Evolutionary conservation across 2,329 filamentous ascomycete genomes (phyloP).

Genomic region (Fusarium ramigenum): DNA sequence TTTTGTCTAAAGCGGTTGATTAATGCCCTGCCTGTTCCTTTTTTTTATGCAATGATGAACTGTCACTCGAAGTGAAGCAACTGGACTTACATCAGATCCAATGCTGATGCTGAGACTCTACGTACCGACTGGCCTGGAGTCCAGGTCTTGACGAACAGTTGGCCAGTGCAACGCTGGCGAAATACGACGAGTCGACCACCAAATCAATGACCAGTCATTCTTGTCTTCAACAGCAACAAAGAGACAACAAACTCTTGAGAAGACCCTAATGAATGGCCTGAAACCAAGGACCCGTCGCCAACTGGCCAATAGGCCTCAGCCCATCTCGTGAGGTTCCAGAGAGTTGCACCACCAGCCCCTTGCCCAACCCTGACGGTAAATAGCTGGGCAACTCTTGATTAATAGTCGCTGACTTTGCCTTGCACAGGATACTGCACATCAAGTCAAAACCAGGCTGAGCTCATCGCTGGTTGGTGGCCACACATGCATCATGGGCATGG

Average conservation of each 20-base stretch:
- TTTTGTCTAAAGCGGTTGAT: not conserved
- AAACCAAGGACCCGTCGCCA: slow-evolving; percentile 23
- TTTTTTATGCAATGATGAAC: not conserved
- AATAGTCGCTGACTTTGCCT: slow-evolving; percentile 21
- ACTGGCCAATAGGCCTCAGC: slow-evolving; percentile 31
- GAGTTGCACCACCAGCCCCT: slow-evolving; percentile 29
- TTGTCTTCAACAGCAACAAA: not conserved
- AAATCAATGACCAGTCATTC: slow-evolving; percentile 30
- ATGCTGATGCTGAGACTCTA: slow-evolving; percentile 3
- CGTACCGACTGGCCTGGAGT: not conserved
- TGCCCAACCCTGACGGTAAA: slow-evolving; percentile 24
- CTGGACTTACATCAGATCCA: not conserved
- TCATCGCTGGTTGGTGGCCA: slow-evolving; percentile 12
- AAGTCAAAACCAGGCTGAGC: slow-evolving; percentile 9
- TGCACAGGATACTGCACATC: slow-evolving; percentile 5
- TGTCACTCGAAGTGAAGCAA: not conserved
- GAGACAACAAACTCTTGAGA: not conserved
- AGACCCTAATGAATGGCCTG: not conserved
- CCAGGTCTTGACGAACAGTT: slow-evolving; percentile 38
- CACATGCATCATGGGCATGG: not conserved
- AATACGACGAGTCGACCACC: slow-evolving; percentile 38
- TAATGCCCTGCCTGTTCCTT: not conserved
- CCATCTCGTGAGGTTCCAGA: slow-evolving; percentile 7
- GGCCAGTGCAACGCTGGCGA: slow-evolving; percentile 39
- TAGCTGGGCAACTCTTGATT: slow-evolving; percentile 4